A percentile compares a stretch with the other conserved stretches of the same genome.
Conservation (phyloP, 495 filamentous ascomycete genomes). For the Polyplosphaeria fusca region DNA sequence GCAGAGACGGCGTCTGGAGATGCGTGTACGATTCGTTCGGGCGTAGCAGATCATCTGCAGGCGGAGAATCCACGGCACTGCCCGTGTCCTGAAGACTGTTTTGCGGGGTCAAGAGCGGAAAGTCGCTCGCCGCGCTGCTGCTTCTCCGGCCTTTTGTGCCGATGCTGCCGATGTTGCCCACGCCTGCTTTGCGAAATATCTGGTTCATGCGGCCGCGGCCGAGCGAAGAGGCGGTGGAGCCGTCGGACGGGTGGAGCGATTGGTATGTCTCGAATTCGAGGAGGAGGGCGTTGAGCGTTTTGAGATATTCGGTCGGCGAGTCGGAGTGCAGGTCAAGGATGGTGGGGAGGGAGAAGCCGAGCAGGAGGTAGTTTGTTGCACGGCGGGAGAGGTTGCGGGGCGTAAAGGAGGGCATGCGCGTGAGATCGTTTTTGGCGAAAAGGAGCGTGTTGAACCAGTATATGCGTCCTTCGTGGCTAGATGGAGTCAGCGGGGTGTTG, state of each 20-base stretch:
- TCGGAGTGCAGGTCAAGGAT: constrained; percentile 81
- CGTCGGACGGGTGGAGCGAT: constrained; percentile 74
- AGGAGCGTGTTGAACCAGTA: constrained; percentile 98
- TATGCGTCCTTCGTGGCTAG: constrained; percentile 82
- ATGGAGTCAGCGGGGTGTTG: constrained; percentile 2
- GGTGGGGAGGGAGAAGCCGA: constrained; percentile 85
- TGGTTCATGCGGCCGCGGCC: constrained; percentile 74
- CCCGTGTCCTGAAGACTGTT: constrained; percentile 47
- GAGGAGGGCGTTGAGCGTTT: constrained; percentile 80
- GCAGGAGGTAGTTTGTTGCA: constrained; percentile 88
- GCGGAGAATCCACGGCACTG: constrained; percentile 39
- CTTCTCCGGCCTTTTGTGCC: constrained; percentile 62
- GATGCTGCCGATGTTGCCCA: constrained; percentile 24
- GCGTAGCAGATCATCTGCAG: constrained; percentile 27
- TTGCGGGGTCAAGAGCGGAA: constrained; percentile 23
- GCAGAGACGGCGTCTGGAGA: constrained; percentile 84
- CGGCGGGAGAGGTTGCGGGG: constrained; percentile 74
- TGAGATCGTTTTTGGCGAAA: constrained; percentile 78
- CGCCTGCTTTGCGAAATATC: constrained; percentile 77
- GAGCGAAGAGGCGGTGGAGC: constrained; percentile 64
- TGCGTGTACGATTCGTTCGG: constrained; percentile 79
- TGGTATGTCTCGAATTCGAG: constrained; percentile 91
- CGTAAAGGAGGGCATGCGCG: constrained; percentile 81
- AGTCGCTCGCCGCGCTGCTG: constrained; percentile 60
- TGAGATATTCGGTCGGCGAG: constrained; percentile 77